phyloP scores from a whole-genome alignment of 73 alveolate genomes.

The Diophrys appendiculata region DNA sequence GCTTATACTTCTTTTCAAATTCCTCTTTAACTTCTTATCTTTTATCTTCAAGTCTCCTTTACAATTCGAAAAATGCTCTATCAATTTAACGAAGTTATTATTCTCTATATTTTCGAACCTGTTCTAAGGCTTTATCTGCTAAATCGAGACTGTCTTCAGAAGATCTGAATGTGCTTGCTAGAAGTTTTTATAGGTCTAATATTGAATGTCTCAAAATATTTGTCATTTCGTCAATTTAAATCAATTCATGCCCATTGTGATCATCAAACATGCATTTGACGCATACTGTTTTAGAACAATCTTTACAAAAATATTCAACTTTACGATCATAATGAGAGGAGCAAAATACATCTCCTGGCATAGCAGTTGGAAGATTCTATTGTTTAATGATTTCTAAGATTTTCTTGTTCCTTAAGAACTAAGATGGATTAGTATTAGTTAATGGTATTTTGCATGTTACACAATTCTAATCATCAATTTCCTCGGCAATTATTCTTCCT shows the following conservation, averaged over 20 bases:
- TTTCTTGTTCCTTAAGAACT: conserved; percentile 7
- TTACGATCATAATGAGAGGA: conserved; percentile 56
- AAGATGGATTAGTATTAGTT: conserved; percentile 5
- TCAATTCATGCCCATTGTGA: conserved; percentile 77
- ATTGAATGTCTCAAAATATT: conserved; percentile 49
- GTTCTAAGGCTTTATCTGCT: conserved; percentile 35
- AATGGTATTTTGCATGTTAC: conserved; percentile 8
- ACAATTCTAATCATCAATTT: conserved; percentile 25
- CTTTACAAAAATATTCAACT: conserved; percentile 67
- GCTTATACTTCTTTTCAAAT: conserved; percentile 4
- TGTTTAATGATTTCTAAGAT: background rate
- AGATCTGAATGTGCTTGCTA: conserved; percentile 37
- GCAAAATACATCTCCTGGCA: too few species aligned
- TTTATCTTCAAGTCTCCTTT: conserved; percentile 67
- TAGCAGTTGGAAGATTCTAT: too few species aligned
- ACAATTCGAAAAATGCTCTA: conserved; percentile 67
- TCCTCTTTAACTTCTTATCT: conserved; percentile 56
- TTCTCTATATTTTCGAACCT: conserved; percentile 48
- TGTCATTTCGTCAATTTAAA: conserved; percentile 59
- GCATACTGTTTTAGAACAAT: conserved; percentile 56
- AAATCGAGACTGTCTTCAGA: conserved; percentile 51
- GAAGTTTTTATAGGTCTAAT: conserved; percentile 45
- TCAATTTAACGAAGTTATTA: conserved; percentile 48
- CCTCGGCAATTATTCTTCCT: conserved; percentile 11
- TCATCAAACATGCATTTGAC: conserved; percentile 63